Evolutionary conservation across 257 asterid species (phyloP), one percentile per base, ranked within the genome.

Genomic region (Capsicum chinense): DNA sequence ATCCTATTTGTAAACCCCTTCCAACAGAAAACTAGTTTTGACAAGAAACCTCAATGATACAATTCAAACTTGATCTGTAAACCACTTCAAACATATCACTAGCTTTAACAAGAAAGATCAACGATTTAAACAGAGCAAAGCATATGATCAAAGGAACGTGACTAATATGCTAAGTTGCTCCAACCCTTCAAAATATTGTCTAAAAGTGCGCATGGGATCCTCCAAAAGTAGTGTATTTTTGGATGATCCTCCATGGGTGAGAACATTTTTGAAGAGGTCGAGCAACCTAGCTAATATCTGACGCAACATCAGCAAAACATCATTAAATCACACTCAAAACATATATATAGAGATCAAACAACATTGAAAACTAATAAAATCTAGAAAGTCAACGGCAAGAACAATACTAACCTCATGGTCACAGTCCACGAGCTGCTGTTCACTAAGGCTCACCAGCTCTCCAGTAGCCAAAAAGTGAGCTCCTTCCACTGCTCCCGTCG

Each of bases 401-500:
- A 78, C 0, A 66, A 85, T 6, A 57, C 91, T 73, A 81, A 96
- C 99, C 98, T 92, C 95, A 52, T 96, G 98, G 89, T 96, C 99
- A 83, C 98, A 96, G 83, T 96, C 99, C 86, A 96, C 97, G 80
- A 94, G 99, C 92, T 96, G 99, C 90, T 96, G 99, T 89, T 96
- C 98, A 60, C 98, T 96, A 88, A 96, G 97, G 88, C 98, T 96
- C 83, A 91, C 88, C 7, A 94, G 91, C 91, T 93, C 92, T 69
- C 98, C 97, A 16, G 98, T 96, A 1, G 97, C 89, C 62, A 96
- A 89, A 83, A 79, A 96, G 88, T 96, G 90, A 0, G 99, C 97
- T 81, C 98, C 98, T 90, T 94, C 99, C 83, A 96, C 84, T 2
- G 97, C 97, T 68, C 99, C 98, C 4, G 92, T 90, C 1, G 97